These are phyloP conservation scores for Neoboletus brunneissimus DNA, from an alignment of 768 basidiomycete species.

Conservation along the genomic window DNA sequence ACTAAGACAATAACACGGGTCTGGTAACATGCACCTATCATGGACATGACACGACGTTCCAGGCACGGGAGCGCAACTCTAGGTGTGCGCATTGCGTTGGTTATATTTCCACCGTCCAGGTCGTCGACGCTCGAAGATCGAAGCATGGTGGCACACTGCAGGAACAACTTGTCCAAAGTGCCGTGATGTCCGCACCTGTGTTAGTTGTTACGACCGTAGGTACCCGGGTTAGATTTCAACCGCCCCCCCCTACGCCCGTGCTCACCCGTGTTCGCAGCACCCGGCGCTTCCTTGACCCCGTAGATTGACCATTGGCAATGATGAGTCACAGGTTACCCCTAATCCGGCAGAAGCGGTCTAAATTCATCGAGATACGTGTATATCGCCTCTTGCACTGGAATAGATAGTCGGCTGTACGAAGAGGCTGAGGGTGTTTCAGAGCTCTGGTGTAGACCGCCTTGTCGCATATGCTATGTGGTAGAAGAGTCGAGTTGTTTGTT, in stretches of 20 bases:
- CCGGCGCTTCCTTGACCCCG: no score
- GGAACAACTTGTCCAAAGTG: background rate
- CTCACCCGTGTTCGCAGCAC: background rate
- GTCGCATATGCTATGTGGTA: background rate
- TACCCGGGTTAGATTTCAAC: background rate
- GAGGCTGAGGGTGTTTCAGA: no score
- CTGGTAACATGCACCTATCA: background rate
- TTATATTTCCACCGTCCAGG: background rate
- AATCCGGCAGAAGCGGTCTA: background rate
- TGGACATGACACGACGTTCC: no score
- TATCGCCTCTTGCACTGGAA: background rate
- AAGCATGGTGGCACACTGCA: background rate
- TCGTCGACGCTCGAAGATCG: background rate
- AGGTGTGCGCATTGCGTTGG: no score
- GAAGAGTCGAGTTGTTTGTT: background rate
- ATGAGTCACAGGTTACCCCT: no score
- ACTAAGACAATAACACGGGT: no score
- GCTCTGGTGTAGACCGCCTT: no score
- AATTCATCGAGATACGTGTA: background rate
- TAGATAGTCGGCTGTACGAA: background rate
- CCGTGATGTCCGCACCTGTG: background rate
- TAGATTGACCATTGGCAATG: no score
- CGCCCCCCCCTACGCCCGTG: no score
- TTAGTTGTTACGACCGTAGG: background rate
- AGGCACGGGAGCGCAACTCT: background rate